Base-by-base conservation (phyloP, 352 stramenopile genomes). In the Globisporangium splendens region DNA sequence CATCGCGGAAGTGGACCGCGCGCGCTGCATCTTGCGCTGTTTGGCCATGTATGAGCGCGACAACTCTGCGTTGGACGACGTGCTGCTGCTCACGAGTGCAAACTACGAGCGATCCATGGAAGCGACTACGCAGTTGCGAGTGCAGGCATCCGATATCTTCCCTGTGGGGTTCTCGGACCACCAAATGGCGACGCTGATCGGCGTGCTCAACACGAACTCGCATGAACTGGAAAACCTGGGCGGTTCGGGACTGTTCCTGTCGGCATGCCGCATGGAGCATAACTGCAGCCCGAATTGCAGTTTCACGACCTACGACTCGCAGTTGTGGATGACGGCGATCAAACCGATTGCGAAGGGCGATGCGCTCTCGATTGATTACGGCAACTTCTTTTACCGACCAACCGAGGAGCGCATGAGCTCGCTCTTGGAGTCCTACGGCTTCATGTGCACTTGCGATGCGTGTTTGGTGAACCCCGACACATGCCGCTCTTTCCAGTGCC, bases 321-420 rank as follows among this genome's bases (percentile, higher is more conserved):
- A 72, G 58, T 64, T 92, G n/a, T 90, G 77, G 79, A 86, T 92
- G 72, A 90, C 79, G 3, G 79, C 83, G 48, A 88, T 89, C 59
- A 69, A 75, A n/a, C 67, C 73, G 17, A 85, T 92, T 20, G 72
- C 67, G 12, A 69, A 69, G 7, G 77, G 79, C 51, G 75, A 89
- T 49, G 70, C 75, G 28, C 65, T 92, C 21, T 89, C 83, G 22
- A 88, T 92, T 52, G 83, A 92, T 67, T 89, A 88, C 50, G 80
- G 77, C 54, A 88, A 90, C 59, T 88, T 89, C 53, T 89, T 89
- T 59, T 92, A 88, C 68, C 76, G 78, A 2, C 77, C 79, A 8
- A 86, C 72, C 12, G 68, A 66, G 0, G 83, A 92, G 60, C 78
- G 83, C 14, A 68, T 79, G 48, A 68, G 63, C 17, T 81, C 73